A percentile compares a stretch with the other conserved stretches of the same genome.
These are phyloP conservation scores for Lactarius vividus DNA, from an alignment of 768 basidiomycete genomes.

Conservation along the genomic window DNA sequence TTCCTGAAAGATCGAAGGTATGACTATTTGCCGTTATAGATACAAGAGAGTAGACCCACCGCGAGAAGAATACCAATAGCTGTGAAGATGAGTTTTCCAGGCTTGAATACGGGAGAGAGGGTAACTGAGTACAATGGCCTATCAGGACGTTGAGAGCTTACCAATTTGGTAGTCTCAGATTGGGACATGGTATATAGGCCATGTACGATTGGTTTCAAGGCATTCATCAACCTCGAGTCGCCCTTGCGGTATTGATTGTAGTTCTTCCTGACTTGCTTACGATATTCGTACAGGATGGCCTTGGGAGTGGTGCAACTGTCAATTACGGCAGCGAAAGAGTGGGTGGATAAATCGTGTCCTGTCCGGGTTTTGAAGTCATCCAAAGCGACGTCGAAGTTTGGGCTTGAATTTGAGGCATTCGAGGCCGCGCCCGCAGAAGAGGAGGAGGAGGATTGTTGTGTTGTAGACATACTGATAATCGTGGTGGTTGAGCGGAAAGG, in stretches of 20 bases:
- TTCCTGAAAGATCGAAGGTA: neutral
- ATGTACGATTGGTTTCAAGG: neutral
- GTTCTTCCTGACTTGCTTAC: neutral
- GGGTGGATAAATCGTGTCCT: neutral
- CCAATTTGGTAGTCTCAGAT: neutral
- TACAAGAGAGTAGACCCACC: neutral
- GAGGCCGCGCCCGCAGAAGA: neutral
- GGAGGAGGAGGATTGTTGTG: neutral
- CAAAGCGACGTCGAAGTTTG: neutral
- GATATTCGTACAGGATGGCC: neutral
- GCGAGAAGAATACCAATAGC: neutral
- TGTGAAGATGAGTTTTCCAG: neutral
- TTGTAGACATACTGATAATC: neutral
- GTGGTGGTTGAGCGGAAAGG: slow-evolving; percentile 1
- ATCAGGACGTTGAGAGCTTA: neutral
- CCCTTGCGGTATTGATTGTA: neutral
- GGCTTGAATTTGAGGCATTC: neutral
- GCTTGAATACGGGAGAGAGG: neutral
- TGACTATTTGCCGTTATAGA: neutral
- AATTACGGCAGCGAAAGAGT: neutral
- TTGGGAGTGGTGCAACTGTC: neutral
- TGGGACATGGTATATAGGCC: neutral
- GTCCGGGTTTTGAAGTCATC: neutral
- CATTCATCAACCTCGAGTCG: slow-evolving; percentile 7
- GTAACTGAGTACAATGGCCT: neutral